Evolutionary conservation across 2,329 filamentous ascomycete species (phyloP).

Genomic region (Colletotrichum ledebouriae): DNA sequence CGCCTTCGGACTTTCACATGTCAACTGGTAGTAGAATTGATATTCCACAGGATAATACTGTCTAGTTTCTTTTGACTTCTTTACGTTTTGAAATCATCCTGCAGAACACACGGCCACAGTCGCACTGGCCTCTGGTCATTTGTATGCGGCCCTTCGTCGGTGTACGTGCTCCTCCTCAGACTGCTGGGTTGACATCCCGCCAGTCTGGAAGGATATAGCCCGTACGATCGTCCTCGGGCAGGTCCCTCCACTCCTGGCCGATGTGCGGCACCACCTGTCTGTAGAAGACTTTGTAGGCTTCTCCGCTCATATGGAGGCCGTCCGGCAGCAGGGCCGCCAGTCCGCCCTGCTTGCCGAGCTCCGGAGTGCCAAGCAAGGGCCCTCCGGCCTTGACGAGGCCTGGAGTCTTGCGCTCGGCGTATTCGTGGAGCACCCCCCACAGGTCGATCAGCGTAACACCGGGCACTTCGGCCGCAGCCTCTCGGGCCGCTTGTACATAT

Average conservation of each 20-base stretch:
- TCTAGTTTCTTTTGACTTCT: background rate
- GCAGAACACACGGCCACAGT: slow-evolving; percentile 19
- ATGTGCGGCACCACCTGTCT: slow-evolving; percentile 63
- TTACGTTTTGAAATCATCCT: slow-evolving; percentile 26
- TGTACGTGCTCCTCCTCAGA: slow-evolving; percentile 13
- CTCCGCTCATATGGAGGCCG: slow-evolving; percentile 69
- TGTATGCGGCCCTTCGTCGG: background rate
- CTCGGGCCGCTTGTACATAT: slow-evolving; percentile 72
- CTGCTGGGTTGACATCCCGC: slow-evolving; percentile 48
- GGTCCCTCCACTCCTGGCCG: slow-evolving; percentile 57
- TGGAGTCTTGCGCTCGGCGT: slow-evolving; percentile 70
- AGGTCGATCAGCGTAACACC: slow-evolving; percentile 82
- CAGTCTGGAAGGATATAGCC: slow-evolving; percentile 65
- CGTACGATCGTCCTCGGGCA: slow-evolving; percentile 52
- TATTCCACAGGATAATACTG: background rate
- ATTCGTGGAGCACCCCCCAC: slow-evolving; percentile 81
- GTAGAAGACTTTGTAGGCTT: slow-evolving; percentile 67
- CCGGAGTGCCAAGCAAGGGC: slow-evolving; percentile 63
- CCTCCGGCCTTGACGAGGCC: slow-evolving; percentile 65
- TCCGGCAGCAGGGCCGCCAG: slow-evolving; percentile 67
- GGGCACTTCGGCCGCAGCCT: slow-evolving; percentile 76
- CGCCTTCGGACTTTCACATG: background rate
- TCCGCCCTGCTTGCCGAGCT: slow-evolving; percentile 64
- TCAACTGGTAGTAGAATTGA: background rate
- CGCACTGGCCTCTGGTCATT: slow-evolving; percentile 9